A percentile compares a stretch with the other conserved stretches of the same genome.
phyloP scores from a whole-genome alignment of 176 grass and related monocot species.

The Miscanthus lutarioriparius region DNA sequence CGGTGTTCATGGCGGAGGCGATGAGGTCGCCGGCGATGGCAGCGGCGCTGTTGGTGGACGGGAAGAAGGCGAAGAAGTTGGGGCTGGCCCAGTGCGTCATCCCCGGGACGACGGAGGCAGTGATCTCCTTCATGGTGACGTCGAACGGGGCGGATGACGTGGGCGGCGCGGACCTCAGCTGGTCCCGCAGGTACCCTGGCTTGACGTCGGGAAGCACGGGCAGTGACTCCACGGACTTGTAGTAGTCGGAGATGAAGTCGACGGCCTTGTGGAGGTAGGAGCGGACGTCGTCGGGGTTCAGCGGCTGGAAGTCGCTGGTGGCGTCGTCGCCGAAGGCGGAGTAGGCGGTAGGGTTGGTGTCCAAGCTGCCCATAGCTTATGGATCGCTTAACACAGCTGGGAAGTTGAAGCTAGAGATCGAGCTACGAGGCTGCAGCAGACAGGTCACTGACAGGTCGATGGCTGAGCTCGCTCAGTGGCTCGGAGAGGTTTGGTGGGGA shows the following conservation, averaged over 20 bases:
- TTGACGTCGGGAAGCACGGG: constrained; percentile 31
- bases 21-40: constrained; percentile 57
- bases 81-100: constrained; percentile 68
- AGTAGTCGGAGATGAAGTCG: constrained; percentile 61
- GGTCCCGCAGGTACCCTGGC: constrained; percentile 7
- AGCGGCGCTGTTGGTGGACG: constrained; percentile 49
- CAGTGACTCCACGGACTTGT: constrained; percentile 38
- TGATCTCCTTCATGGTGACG: constrained; percentile 34
- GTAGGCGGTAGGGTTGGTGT: background rate
- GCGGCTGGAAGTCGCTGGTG: constrained; percentile 14
- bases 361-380: constrained; percentile 58
- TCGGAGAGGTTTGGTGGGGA: no score
- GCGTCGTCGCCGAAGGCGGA: background rate
- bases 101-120: constrained; percentile 34
- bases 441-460: no score
- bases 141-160: constrained; percentile 26
- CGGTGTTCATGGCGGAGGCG: constrained; percentile 64
- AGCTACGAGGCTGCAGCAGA: no score
- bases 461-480: no score
- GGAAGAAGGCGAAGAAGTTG: constrained; percentile 71
- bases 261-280: constrained; percentile 44
- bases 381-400: no score
- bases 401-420: no score
- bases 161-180: background rate
- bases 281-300: constrained; percentile 43